Conservation (phyloP, 176 grass and related monocot genomes). For the Cocos nucifera region DNA sequence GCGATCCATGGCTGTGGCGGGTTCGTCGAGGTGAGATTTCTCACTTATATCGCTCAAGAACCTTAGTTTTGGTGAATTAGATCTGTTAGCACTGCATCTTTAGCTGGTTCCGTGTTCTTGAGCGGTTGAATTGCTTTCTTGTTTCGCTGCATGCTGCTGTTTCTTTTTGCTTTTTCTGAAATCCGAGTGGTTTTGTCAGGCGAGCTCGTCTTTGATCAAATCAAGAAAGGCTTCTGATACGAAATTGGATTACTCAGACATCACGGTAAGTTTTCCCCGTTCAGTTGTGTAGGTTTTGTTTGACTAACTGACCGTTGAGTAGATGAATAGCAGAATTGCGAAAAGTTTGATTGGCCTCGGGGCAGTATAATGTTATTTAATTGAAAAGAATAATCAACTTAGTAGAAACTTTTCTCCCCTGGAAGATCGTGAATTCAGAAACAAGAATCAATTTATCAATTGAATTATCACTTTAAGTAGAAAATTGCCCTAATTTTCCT, state of each 20-base stretch:
- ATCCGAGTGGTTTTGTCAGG: constrained; percentile 31
- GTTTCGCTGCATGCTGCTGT: neutral
- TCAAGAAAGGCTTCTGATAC: constrained; percentile 59
- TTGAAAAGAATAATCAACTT: too few relatives aligned
- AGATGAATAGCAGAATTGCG: too few relatives aligned
- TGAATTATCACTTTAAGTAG: too few relatives aligned
- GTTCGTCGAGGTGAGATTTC: constrained; percentile 59
- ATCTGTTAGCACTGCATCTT: too few relatives aligned
- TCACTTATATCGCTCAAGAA: neutral
- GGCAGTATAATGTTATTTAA: too few relatives aligned
- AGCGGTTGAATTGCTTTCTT: neutral
- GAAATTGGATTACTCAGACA: constrained; percentile 86
- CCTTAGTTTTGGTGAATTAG: constrained; percentile 4
- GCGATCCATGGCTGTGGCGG: constrained; percentile 91
- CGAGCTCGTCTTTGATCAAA: constrained; percentile 62
- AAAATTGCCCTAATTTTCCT: too few relatives aligned
- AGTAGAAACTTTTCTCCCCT: too few relatives aligned
- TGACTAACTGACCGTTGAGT: too few relatives aligned
- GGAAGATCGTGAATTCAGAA: too few relatives aligned
- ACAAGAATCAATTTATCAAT: too few relatives aligned
- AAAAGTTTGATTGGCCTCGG: too few relatives aligned
- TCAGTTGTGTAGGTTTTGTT: too few relatives aligned
- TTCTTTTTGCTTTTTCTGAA: constrained; percentile 15
- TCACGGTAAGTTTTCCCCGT: constrained; percentile 39
- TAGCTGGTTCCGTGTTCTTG: neutral